Evolutionary conservation across 257 asterid species (phyloP).

Genomic region (Nicotiana knightiana): DNA sequence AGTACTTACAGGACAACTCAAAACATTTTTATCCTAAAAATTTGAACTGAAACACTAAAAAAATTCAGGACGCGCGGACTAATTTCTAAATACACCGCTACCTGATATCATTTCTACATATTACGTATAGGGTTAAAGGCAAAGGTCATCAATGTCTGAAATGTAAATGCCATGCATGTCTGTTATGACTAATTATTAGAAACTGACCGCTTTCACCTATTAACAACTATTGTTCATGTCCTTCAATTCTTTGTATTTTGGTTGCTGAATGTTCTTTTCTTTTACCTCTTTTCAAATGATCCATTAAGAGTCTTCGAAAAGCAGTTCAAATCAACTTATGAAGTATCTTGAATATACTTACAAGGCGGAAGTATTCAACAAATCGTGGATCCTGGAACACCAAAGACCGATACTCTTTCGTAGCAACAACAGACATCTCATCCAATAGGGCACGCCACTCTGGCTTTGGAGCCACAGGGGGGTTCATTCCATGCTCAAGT

Average conservation of each 20-base stretch:
- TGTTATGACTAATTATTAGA: neutral
- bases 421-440: slow-evolving; percentile 85
- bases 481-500: slow-evolving; percentile 95
- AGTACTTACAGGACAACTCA: too few species aligned
- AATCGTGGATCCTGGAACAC: slow-evolving; percentile 91
- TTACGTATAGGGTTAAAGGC: neutral
- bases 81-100: too few species aligned
- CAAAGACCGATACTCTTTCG: slow-evolving; percentile 71
- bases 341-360: slow-evolving; percentile 30
- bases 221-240: neutral
- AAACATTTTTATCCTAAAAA: too few species aligned
- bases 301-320: neutral
- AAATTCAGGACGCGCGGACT: too few species aligned
- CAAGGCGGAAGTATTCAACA: slow-evolving; percentile 93
- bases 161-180: neutral
- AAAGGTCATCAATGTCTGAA: neutral
- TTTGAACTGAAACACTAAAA: too few species aligned
- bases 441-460: slow-evolving; percentile 94
- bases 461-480: slow-evolving; percentile 80
- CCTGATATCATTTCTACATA: neutral
- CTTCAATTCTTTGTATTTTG: neutral
- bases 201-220: neutral
- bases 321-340: neutral
- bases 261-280: neutral
- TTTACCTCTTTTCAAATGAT: neutral